These are phyloP conservation scores for Penicillium frequentans DNA, from an alignment of 2,329 filamentous ascomycete species.

Conservation along the genomic window DNA sequence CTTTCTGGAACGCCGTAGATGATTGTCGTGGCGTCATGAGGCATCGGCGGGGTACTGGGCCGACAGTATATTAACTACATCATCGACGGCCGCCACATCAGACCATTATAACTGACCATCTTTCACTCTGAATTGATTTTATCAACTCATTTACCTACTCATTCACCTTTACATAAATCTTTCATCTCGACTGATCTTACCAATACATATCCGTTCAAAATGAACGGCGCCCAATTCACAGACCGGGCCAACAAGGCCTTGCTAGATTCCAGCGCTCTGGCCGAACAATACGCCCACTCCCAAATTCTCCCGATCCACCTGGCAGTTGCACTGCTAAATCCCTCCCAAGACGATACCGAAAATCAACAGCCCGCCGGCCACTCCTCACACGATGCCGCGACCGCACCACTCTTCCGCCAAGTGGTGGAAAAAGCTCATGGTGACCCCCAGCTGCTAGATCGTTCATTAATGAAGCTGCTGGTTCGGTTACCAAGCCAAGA, in stretches of 20 bases:
- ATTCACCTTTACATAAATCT: not conserved
- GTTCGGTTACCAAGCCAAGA: constrained; percentile 93
- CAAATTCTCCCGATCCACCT: constrained; percentile 90
- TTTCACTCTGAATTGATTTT: not conserved
- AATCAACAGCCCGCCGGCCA: constrained; percentile 71
- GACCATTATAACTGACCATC: not conserved
- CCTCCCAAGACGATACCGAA: constrained; percentile 62
- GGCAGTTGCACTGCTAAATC: constrained; percentile 58
- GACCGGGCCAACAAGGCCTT: constrained; percentile 89
- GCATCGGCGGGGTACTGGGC: constrained; percentile 8
- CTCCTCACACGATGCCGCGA: constrained; percentile 61
- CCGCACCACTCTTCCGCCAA: constrained; percentile 83
- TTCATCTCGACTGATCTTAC: constrained; percentile 3
- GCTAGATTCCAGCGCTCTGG: constrained; percentile 81
- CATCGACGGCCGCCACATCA: not conserved
- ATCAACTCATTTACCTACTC: not conserved
- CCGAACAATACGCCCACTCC: constrained; percentile 85
- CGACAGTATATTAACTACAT: constrained; percentile 20
- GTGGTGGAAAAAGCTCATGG: constrained; percentile 92
- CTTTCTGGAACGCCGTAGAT: constrained; percentile 41
- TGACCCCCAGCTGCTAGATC: constrained; percentile 84
- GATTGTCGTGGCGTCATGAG: constrained; percentile 31
- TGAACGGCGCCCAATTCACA: constrained; percentile 69
- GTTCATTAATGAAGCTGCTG: constrained; percentile 85
- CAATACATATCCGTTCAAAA: constrained; percentile 24